Percentiles rank a stretch among this genome's conserved stretches.
These are phyloP conservation scores for Candida ascalaphidarum DNA, from an alignment of 805 yeast species.

Conservation along the genomic window DNA sequence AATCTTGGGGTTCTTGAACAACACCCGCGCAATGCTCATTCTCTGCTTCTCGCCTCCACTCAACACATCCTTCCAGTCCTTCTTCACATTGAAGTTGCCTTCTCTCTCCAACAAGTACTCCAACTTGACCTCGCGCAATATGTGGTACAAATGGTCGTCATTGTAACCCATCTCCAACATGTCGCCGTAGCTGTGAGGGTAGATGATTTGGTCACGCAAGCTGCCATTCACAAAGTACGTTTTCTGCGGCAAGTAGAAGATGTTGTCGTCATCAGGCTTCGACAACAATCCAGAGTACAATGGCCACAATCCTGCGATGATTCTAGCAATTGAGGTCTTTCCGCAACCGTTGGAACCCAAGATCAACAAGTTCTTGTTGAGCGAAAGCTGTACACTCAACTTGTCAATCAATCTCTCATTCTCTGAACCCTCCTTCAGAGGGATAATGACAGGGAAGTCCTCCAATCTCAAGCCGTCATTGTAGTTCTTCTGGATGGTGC, in stretches of 20 bases:
- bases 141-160: constrained; percentile 61
- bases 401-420: constrained; percentile 53
- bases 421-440: constrained; percentile 51
- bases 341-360: constrained; percentile 89
- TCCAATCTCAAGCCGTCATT: constrained; percentile 72
- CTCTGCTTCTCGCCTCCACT: constrained; percentile 97
- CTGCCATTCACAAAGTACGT: constrained; percentile 80
- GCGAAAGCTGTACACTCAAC: constrained; percentile 50
- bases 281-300: constrained; percentile 75
- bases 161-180: constrained; percentile 65
- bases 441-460: constrained; percentile 74
- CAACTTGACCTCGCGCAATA: constrained; percentile 67
- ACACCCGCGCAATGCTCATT: constrained; percentile 76
- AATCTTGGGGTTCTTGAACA: constrained; percentile 73
- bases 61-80: constrained; percentile 84
- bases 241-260: constrained; percentile 76
- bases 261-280: constrained; percentile 61
- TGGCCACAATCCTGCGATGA: constrained; percentile 90
- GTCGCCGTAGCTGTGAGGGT: constrained; percentile 72
- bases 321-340: constrained; percentile 76
- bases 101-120: constrained; percentile 72
- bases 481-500: constrained; percentile 73
- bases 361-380: constrained; percentile 63
- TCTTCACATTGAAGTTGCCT: constrained; percentile 42
- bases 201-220: constrained; percentile 83